phyloP scores from a whole-genome alignment of 108 stramenopile species.

The Stephanodiscus minutulus region DNA sequence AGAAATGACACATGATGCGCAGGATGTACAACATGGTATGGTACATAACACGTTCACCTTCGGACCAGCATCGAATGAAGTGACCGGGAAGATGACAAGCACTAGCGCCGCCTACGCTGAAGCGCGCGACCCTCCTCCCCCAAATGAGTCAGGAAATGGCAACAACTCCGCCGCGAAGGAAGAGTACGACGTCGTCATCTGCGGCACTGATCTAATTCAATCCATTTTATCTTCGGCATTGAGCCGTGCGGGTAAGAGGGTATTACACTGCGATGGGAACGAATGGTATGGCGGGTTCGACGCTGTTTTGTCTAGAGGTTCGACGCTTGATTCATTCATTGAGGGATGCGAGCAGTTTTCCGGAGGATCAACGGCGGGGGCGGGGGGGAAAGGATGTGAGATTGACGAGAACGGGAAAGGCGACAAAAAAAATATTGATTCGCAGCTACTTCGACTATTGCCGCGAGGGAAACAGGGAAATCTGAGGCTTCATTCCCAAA shows the following conservation, averaged over 20 bases:
- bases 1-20: no score
- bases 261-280: conserved; percentile 78
- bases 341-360: conserved; percentile 16
- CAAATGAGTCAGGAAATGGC: no score
- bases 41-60: no score
- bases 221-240: conserved; percentile 79
- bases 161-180: neutral
- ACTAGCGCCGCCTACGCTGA: no score
- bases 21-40: no score
- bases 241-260: conserved; percentile 68
- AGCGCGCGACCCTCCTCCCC: no score
- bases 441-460: conserved; percentile 13
- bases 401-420: neutral
- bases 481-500: conserved; percentile 41
- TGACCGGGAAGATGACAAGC: no score
- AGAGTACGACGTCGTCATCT: conserved; percentile 74
- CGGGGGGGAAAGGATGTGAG: neutral
- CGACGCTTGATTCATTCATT: conserved; percentile 38
- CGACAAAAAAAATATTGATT: neutral
- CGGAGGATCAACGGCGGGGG: neutral
- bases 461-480: conserved; percentile 30
- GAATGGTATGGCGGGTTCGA: conserved; percentile 84
- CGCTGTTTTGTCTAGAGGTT: conserved; percentile 58
- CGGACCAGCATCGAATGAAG: no score
- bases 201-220: conserved; percentile 78